Evolutionary conservation across 2,329 filamentous ascomycete species (phyloP).

Genomic region (Fusarium paranaense): DNA sequence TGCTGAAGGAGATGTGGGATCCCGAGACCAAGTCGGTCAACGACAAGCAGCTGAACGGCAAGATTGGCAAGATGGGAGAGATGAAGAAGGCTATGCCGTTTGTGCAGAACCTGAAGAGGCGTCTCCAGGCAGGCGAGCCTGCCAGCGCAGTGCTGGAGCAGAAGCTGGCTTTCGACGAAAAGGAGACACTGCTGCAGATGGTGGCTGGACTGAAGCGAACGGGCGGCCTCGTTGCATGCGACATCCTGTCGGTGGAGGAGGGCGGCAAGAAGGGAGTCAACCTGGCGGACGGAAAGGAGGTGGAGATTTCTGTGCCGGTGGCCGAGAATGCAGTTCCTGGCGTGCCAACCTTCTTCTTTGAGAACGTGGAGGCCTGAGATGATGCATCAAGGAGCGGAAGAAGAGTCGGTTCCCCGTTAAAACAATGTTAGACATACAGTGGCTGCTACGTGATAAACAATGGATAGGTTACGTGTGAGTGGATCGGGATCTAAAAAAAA

Average conservation of each 20-base stretch:
- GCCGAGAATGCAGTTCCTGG: conserved; percentile 86
- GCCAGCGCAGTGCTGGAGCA: conserved; percentile 80
- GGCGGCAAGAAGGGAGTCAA: conserved; percentile 73
- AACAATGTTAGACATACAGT: conserved; percentile 24
- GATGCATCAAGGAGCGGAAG: neutral
- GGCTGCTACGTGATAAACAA: neutral
- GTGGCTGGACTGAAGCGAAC: conserved; percentile 81
- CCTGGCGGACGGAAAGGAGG: conserved; percentile 64
- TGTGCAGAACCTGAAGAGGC: conserved; percentile 86
- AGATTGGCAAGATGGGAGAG: conserved; percentile 84
- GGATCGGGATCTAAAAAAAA: conserved; percentile 18
- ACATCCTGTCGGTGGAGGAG: conserved; percentile 78
- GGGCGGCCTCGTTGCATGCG: conserved; percentile 75
- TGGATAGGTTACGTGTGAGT: neutral
- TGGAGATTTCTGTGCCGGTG: conserved; percentile 65
- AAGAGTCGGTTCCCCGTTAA: conserved; percentile 11
- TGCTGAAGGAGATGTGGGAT: conserved; percentile 79
- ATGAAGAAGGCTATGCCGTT: conserved; percentile 99
- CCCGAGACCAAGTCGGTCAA: conserved; percentile 71
- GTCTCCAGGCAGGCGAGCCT: conserved; percentile 77
- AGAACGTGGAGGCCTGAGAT: conserved; percentile 72
- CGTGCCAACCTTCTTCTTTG: conserved; percentile 83
- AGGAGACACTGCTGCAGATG: conserved; percentile 80
- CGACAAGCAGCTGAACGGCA: conserved; percentile 83
- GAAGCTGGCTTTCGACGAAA: conserved; percentile 89